Base-by-base conservation (phyloP, 2,329 filamentous ascomycete genomes). In the Magnaporthiopsis poae region DNA sequence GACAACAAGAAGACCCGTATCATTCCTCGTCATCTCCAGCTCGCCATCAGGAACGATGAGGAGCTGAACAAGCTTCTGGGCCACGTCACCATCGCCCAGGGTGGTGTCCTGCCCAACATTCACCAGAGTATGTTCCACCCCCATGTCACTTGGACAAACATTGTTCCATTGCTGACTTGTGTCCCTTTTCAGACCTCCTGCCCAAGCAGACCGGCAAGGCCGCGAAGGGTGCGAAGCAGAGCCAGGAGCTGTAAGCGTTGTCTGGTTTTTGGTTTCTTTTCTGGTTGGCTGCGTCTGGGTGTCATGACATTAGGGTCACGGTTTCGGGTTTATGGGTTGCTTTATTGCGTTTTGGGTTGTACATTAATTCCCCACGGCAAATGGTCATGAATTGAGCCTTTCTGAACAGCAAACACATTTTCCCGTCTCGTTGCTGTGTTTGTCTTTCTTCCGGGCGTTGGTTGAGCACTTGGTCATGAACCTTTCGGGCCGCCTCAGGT, bases 1-100 rank as follows among this genome's bases (percentile, higher is more conserved):
- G 95, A 99, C 80, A 90, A 98, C 77, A 99, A 98, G 82, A 95
- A 98, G 82, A 99, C 98, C 88, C 95, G 95, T 80, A 99, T 99
- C 80, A 98, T 94, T 15, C 95, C 95, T 67, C 93, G 95, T 78
- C 95, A 99, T 80, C 83, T 99, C 71, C 95, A 99, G 80, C 90
- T 99, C 70, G 95, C 95, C 74, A 99, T 99, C 77, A 92, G 95
- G 75, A 95, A 95, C 76, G 95, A 99, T 79, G 95, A 99, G 82
- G 95, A 99, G 80, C 85, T 99, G 73, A 95, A 99, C 78, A 98
- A 96, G 88, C 89, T 96, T 70, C 86, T 96, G 71, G 93, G 93
- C 68, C 92, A 96, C 79, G 92, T 96, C 81, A 97, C 92, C 78
- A 96, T 96, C 75, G 92, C 93, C 79, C 93, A 96, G 83, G 92